Conservation (phyloP, 345 rosid species). For the Odontarrhena argentea region DNA sequence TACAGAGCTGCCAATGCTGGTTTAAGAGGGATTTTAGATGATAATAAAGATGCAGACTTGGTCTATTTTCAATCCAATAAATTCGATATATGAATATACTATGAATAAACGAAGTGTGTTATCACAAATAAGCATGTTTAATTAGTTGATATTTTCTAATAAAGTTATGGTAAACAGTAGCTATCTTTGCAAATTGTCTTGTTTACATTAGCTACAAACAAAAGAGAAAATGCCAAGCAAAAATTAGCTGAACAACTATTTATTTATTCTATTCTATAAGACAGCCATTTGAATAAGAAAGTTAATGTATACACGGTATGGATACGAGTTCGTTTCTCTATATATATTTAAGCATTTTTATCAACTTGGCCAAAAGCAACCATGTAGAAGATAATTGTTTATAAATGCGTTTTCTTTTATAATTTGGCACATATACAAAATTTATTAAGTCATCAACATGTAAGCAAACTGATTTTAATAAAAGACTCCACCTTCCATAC, state of each 20-base stretch:
- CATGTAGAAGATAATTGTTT: not conserved
- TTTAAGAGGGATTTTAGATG: slow-evolving; percentile 11
- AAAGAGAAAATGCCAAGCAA: not conserved
- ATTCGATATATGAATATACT: not conserved
- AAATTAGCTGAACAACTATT: slow-evolving; percentile 18
- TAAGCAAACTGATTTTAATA: slow-evolving; percentile 4
- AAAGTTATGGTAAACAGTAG: slow-evolving; percentile 20
- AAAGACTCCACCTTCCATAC: slow-evolving; percentile 25
- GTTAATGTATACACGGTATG: too few relatives aligned
- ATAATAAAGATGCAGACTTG: too few relatives aligned
- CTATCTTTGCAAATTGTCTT: slow-evolving; percentile 6
- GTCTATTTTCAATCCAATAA: not conserved
- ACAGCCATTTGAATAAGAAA: not conserved
- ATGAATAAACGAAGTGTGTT: not conserved
- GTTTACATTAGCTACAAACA: not conserved
- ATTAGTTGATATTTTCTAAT: too few relatives aligned
- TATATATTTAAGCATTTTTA: not conserved
- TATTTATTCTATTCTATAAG: not conserved
- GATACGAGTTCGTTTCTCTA: too few relatives aligned
- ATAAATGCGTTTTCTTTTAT: not conserved
- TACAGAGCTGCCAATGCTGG: slow-evolving; percentile 43
- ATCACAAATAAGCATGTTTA: not conserved
- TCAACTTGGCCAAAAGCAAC: not conserved
- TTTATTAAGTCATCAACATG: slow-evolving; percentile 20
- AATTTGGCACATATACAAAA: slow-evolving; percentile 1